phyloP scores from a whole-genome alignment of 2,329 filamentous ascomycete genomes.

The Colletotrichum spaethianum region DNA sequence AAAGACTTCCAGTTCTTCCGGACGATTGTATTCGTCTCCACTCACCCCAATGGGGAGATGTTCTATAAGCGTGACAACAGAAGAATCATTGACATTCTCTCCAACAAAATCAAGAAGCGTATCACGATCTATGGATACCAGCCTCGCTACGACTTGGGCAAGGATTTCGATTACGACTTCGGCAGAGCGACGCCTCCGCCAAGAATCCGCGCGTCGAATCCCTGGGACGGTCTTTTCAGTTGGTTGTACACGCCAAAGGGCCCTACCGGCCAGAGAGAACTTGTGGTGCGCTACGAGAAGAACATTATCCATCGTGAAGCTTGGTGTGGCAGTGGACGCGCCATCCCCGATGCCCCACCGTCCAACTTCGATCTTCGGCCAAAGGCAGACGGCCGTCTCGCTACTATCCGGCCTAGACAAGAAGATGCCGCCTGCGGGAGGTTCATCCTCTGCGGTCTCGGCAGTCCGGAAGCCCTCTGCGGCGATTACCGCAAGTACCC shows the following conservation, averaged over 20 bases:
- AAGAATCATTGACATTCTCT: slow-evolving; percentile 9
- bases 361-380: slow-evolving; percentile 12
- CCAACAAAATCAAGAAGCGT: slow-evolving; percentile 12
- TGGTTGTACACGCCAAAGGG: slow-evolving; percentile 37
- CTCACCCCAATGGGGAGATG: slow-evolving; percentile 7
- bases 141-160: not conserved
- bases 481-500: slow-evolving; percentile 7
- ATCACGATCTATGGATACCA: slow-evolving; percentile 29
- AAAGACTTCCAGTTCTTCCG: slow-evolving; percentile 25
- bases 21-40: slow-evolving; percentile 24
- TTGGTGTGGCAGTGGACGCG: slow-evolving; percentile 37
- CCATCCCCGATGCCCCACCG: not conserved
- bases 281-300: slow-evolving; percentile 38
- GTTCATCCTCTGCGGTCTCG: slow-evolving; percentile 3
- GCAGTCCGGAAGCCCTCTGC: not conserved
- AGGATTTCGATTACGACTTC: slow-evolving; percentile 10
- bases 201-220: slow-evolving; percentile 1
- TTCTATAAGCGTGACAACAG: not conserved
- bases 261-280: slow-evolving; percentile 11
- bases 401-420: not conserved
- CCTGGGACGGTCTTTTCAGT: slow-evolving; percentile 30
- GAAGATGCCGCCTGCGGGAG: not conserved
- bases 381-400: not conserved
- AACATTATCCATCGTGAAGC: slow-evolving; percentile 47
- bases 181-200: slow-evolving; percentile 13